Evolutionary conservation across 176 grass and related monocot species (phyloP), one percentile per base, ranked within the genome.

Genomic region (Elymus sibiricus): DNA sequence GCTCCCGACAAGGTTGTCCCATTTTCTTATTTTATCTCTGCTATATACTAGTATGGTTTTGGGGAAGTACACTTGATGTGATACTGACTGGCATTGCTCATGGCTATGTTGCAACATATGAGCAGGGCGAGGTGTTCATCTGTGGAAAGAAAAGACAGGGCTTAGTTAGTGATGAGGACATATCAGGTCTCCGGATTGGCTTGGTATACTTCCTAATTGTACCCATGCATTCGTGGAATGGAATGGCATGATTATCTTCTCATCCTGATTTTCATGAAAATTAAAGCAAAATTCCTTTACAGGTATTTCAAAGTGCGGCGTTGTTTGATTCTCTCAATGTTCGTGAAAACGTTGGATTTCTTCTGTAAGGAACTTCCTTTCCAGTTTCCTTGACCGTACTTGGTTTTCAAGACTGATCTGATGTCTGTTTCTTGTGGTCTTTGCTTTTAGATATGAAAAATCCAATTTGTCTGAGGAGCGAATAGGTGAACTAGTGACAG

Each of bases 281-380:
- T 64, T 87, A 47, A 77, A 37, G 47, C 26, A 73, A 43, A 29
- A n/a, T 87, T 84, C 5, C 49, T 87, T 46, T 77, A 74, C 86
- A 96, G 97, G 94, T 98, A n/a, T 98, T 98, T 89, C 94, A 98
- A 90, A 94, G 97, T 58, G 94, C 94, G 17, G 97, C 97, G 12
- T 89, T 98, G 79, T 98, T 96, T 91, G 92, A 98, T 90, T 98
- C 97, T 79, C 86, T 98, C 44, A 94, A 92, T 72, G 97, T 98
- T 68, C 90, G 92, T 39, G 94, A 96, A 90, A 98, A 98, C 91
- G 94, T 98, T 90, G 97, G 97, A 82, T 98, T 98, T 74, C 88
- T 92, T 84, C 80, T 98, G 97, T 96, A 96, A 98, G 93, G 64
- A 82, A 63, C 62, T 82, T 14, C 55, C 79, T 85, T 91, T n/a